A percentile compares a stretch with the other conserved stretches of the same genome.
These are phyloP conservation scores for Lasiodiplodia citricola DNA, from an alignment of 2,329 filamentous ascomycete genomes.

Conservation along the genomic window DNA sequence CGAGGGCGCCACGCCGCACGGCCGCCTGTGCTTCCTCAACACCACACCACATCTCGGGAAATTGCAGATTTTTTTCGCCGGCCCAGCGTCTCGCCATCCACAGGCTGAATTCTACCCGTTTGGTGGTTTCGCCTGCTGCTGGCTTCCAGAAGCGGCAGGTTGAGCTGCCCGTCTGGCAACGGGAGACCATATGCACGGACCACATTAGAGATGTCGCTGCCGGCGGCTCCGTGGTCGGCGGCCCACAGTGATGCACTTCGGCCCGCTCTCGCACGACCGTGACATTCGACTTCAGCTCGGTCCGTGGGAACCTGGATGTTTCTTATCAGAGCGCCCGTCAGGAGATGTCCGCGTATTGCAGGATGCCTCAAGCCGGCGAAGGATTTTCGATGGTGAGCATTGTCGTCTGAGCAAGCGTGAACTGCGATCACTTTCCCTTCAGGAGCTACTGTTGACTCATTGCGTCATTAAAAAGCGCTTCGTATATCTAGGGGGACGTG, in stretches of 20 bases:
- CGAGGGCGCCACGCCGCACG: background rate
- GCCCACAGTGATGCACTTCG: background rate
- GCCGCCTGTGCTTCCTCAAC: background rate
- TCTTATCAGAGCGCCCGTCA: background rate
- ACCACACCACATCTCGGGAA: background rate
- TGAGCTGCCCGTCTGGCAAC: background rate
- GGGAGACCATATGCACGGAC: background rate
- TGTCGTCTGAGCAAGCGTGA: background rate
- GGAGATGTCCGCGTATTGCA: slow-evolving; percentile 1
- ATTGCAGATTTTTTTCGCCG: background rate
- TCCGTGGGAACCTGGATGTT: background rate
- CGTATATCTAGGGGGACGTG: background rate
- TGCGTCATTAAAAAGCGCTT: background rate
- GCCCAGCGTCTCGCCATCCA: background rate
- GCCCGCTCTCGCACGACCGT: slow-evolving; percentile 4
- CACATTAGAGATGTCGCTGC: background rate
- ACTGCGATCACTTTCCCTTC: background rate
- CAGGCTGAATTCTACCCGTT: background rate
- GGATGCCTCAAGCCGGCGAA: slow-evolving; percentile 31
- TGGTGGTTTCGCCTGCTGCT: background rate
- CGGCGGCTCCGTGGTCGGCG: slow-evolving; percentile 7
- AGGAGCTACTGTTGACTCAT: background rate
- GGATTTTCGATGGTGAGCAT: background rate
- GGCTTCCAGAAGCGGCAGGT: background rate
- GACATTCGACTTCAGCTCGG: slow-evolving; percentile 5